Evolutionary conservation across 495 filamentous ascomycete species (phyloP), one percentile per base, ranked within the genome.

Genomic region (Podospora conica): DNA sequence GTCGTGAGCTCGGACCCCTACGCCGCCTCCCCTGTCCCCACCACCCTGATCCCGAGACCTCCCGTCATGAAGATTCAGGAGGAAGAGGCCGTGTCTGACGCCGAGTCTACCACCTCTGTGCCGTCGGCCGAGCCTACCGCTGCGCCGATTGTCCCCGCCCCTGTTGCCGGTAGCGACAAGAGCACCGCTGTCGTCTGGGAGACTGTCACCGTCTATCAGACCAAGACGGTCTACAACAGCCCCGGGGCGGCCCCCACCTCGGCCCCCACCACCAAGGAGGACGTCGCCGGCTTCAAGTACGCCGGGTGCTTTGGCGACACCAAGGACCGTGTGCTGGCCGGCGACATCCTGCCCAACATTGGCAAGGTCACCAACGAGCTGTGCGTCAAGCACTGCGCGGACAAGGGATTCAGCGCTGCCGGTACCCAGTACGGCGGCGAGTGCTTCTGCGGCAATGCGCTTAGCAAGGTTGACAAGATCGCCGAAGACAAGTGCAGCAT

Each of bases 361-460:
- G 73, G 80, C 63, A 71, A 70, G 59, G 83, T 88, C 72, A 88
- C 82, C 56, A 83, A 88, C 65, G 81, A 82, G 68, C 79, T 74
- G 53, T 90, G 88, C 73, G 78, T 88, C 62, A 74, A 80, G 33
- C 83, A 86, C 74, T 88, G 86, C 77, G 73, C 77, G 22, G 68
- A 66, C 63, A 75, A 71, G 66, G 82, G 83, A 64, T 87, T 76
- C 70, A 73, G 60, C 67, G 83, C 84, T 71, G 84, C 84, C 59
- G 89, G 89, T 53, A 82, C 87, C 21, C 86, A 92, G 74, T 89
- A 88, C 64, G 85, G 81, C 62, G 81, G 80, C 56, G 82, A 88
- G 71, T 90, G 88, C 76, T 88, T 84, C 73, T 90, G 88, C 73
- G 87, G 84, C 33, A 85, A 86, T 68, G 65, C 65, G 21, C 69